These are phyloP conservation scores for Endocalyx cinctus DNA, from an alignment of 2,329 filamentous ascomycete species.

Conservation along the genomic window DNA sequence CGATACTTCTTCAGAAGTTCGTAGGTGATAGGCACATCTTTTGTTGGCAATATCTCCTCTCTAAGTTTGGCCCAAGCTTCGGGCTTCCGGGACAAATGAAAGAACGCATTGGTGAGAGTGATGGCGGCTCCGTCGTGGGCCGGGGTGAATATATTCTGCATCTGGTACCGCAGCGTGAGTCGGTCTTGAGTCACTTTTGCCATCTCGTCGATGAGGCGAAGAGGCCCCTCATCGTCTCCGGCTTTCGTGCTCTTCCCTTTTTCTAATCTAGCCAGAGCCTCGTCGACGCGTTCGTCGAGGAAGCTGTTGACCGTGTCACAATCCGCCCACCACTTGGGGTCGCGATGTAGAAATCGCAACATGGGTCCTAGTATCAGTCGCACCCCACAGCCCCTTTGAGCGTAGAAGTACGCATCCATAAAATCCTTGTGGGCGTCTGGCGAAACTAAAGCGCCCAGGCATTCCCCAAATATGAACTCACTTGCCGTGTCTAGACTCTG, in stretches of 20 bases:
- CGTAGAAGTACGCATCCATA: slow-evolving; percentile 8
- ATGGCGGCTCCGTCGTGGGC: slow-evolving; percentile 17
- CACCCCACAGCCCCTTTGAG: slow-evolving; percentile 4
- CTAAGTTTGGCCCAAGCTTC: slow-evolving; percentile 13
- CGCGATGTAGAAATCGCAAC: slow-evolving; percentile 6
- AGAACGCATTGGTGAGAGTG: slow-evolving; percentile 17
- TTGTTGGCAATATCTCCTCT: slow-evolving; percentile 11
- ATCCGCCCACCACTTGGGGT: slow-evolving; percentile 6
- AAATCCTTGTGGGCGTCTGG: slow-evolving; percentile 5
- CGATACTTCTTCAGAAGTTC: slow-evolving; percentile 13
- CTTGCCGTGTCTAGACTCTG: slow-evolving; percentile 8
- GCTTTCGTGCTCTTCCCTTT: not conserved
- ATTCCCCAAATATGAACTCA: slow-evolving; percentile 9
- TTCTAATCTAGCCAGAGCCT: slow-evolving; percentile 6
- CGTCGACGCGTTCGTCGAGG: slow-evolving; percentile 10
- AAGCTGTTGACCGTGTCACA: slow-evolving; percentile 8
- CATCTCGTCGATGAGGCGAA: slow-evolving; percentile 14
- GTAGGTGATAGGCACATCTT: slow-evolving; percentile 13
- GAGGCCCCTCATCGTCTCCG: not conserved
- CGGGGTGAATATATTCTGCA: slow-evolving; percentile 17
- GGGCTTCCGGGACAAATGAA: slow-evolving; percentile 18
- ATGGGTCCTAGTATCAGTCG: slow-evolving; percentile 6
- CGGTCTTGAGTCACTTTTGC: slow-evolving; percentile 13
- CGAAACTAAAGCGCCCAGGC: slow-evolving; percentile 3
- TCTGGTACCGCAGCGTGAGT: slow-evolving; percentile 12